phyloP scores from a whole-genome alignment of 31 red algal genomes.

The Asparagopsis taxiformis region DNA sequence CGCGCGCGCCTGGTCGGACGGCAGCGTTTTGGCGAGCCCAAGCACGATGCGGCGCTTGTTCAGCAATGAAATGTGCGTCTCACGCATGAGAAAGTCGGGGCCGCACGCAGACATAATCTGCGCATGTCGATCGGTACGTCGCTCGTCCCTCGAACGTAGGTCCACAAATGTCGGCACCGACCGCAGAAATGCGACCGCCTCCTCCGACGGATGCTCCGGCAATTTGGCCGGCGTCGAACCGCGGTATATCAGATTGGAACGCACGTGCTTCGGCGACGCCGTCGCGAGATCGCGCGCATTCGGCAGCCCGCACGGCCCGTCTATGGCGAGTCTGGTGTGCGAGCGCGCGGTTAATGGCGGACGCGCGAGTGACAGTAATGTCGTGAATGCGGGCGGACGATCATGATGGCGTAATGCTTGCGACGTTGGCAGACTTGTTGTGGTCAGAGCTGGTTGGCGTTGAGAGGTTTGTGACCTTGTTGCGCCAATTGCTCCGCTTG shows the following conservation, averaged over 20 bases:
- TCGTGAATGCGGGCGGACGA: neutral
- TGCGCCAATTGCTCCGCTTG: too few species aligned
- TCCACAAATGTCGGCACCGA: conserved; percentile 30
- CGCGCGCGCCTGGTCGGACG: neutral
- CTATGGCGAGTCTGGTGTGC: neutral
- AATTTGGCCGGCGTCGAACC: conserved; percentile 42
- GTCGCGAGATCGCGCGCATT: conserved; percentile 49
- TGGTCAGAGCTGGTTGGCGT: too few species aligned
- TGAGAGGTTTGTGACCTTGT: too few species aligned
- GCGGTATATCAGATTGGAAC: conserved; percentile 15
- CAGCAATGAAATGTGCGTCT: conserved; percentile 19
- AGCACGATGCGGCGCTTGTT: conserved; percentile 41
- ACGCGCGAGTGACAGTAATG: neutral
- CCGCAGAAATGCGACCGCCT: conserved; percentile 20
- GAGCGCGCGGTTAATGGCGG: neutral
- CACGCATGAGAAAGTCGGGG: conserved; percentile 2
- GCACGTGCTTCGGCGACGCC: conserved; percentile 20
- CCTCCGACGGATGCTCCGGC: conserved; percentile 3
- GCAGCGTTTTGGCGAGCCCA: conserved; percentile 26
- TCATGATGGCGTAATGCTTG: too few species aligned
- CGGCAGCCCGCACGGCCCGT: conserved; percentile 35
- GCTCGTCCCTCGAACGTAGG: conserved; percentile 60
- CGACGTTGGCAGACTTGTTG: too few species aligned
- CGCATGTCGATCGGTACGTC: conserved; percentile 5
- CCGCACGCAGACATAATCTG: conserved; percentile 20